Percentiles rank a stretch among this genome's conserved stretches.
These are phyloP conservation scores for Chrysoporthe deuterocubensis DNA, from an alignment of 2,329 filamentous ascomycete species.

Conservation along the genomic window DNA sequence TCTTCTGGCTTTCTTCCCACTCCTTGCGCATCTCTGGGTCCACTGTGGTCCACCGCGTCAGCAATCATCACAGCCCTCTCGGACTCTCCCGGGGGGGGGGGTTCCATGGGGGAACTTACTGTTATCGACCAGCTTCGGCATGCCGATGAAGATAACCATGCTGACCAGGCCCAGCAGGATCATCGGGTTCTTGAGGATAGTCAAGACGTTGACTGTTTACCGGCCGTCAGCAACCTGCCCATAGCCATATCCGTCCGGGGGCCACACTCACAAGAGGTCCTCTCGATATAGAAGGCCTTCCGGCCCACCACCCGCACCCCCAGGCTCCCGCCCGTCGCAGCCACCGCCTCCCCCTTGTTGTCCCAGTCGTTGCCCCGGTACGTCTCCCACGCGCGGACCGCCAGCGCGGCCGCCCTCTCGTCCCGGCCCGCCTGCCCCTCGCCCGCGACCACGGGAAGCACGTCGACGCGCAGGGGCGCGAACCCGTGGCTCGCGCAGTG, in stretches of 20 bases:
- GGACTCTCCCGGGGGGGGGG: neutral
- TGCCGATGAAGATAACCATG: constrained; percentile 82
- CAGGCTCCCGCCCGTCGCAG: constrained; percentile 49
- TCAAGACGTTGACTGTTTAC: constrained; percentile 71
- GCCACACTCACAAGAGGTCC: constrained; percentile 70
- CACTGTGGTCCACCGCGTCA: constrained; percentile 62
- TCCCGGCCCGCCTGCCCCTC: constrained; percentile 35
- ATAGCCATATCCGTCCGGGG: neutral
- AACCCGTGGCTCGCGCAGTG: constrained; percentile 77
- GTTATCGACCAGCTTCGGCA: constrained; percentile 95
- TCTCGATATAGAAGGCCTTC: constrained; percentile 79
- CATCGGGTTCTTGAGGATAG: constrained; percentile 92
- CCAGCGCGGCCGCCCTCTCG: constrained; percentile 39
- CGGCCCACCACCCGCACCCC: constrained; percentile 63
- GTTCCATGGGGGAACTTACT: constrained; percentile 62
- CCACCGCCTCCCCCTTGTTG: constrained; percentile 73
- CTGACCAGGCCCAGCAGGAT: constrained; percentile 88
- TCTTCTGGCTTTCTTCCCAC: constrained; percentile 87
- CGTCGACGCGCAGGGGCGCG: constrained; percentile 79
- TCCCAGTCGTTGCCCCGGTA: constrained; percentile 89
- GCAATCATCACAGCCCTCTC: neutral
- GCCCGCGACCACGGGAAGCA: constrained; percentile 48
- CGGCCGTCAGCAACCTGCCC: neutral
- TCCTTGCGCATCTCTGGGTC: constrained; percentile 94
- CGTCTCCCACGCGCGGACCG: constrained; percentile 77